These are phyloP conservation scores for Clarireedia homoeocarpa DNA, from an alignment of 2,329 filamentous ascomycete genomes.

Conservation along the genomic window DNA sequence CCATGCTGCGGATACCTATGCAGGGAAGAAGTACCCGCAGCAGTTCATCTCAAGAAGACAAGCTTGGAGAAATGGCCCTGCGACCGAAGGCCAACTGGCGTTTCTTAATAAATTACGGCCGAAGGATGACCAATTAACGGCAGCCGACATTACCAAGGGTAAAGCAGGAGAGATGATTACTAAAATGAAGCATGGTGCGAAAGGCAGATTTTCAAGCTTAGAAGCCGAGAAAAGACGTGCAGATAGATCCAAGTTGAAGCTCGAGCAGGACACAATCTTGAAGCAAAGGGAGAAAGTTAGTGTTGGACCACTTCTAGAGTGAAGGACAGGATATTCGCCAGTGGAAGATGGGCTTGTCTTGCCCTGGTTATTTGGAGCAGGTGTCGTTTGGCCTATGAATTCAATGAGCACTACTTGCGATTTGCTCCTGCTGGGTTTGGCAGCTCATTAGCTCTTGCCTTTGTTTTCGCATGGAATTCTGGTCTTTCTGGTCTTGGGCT, in stretches of 20 bases:
- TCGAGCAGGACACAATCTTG: slow-evolving; percentile 34
- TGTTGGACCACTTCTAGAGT: slow-evolving; percentile 43
- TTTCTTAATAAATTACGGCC: slow-evolving; percentile 61
- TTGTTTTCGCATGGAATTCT: too few species aligned
- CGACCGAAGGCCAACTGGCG: slow-evolving; percentile 57
- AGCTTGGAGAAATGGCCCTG: slow-evolving; percentile 60
- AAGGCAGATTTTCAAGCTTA: slow-evolving; percentile 49
- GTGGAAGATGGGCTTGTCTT: neutral
- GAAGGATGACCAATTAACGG: slow-evolving; percentile 45
- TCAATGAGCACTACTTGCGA: neutral
- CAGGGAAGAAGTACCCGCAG: slow-evolving; percentile 55
- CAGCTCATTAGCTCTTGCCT: too few species aligned
- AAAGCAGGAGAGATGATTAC: slow-evolving; percentile 86
- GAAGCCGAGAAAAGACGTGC: slow-evolving; percentile 45
- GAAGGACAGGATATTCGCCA: neutral
- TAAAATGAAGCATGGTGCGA: slow-evolving; percentile 77
- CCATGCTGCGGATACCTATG: slow-evolving; percentile 78
- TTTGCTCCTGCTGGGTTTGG: too few species aligned
- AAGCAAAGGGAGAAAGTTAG: slow-evolving; percentile 43
- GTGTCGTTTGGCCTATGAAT: neutral
- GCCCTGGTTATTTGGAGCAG: too few species aligned
- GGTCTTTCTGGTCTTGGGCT: too few species aligned
- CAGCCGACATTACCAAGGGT: slow-evolving; percentile 63
- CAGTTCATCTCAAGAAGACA: slow-evolving; percentile 58
- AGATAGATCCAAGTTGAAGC: slow-evolving; percentile 31